phyloP scores from a whole-genome alignment of 106 monocot species.

The Dioscorea dumetorum region DNA sequence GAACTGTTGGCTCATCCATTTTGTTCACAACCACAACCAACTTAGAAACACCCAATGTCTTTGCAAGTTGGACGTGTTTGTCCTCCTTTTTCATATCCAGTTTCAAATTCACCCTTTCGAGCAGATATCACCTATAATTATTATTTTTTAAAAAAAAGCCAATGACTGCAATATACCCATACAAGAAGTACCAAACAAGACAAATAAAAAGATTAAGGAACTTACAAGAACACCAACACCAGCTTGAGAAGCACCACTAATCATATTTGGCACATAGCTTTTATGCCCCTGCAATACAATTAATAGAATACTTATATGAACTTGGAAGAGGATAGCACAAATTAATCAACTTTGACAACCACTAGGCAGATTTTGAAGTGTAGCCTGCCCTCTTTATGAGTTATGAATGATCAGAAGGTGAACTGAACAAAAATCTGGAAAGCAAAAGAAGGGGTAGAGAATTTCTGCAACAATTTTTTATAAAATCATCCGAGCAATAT shows the following conservation, averaged over 20 bases:
- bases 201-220: slow-evolving; percentile 5
- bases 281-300: slow-evolving; percentile 72
- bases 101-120: slow-evolving; percentile 98
- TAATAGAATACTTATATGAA: no score
- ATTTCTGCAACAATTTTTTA: no score
- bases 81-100: slow-evolving; percentile 97
- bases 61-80: slow-evolving; percentile 92
- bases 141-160: no score
- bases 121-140: slow-evolving; percentile 86
- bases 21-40: slow-evolving; percentile 92
- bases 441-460: no score
- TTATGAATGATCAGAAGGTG: no score
- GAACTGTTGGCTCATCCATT: slow-evolving; percentile 95
- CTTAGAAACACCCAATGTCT: slow-evolving; percentile 91
- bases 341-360: no score
- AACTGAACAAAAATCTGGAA: no score
- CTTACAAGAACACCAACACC: slow-evolving; percentile 91
- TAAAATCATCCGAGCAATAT: no score
- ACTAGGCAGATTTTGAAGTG: no score
- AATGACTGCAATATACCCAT: not conserved
- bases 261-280: slow-evolving; percentile 99
- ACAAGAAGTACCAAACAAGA: not conserved
- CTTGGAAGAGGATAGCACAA: no score
- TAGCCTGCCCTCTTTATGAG: no score
- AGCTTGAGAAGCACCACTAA: slow-evolving; percentile 98